Base-by-base conservation (phyloP, 225 moss, liverwort and hornwort species). In the Climacium dendroides region DNA sequence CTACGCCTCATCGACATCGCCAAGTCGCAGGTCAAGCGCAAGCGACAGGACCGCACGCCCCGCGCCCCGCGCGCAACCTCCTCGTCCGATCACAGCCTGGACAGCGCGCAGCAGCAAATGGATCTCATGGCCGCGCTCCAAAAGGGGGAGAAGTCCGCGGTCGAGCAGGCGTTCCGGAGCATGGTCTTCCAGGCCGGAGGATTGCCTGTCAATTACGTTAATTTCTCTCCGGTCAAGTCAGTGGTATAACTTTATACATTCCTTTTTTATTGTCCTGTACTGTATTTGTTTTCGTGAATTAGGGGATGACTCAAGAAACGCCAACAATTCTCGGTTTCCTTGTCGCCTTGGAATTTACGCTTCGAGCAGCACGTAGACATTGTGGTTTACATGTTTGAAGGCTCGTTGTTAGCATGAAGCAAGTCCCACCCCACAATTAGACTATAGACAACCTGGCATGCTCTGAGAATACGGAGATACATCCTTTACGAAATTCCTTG, bases 141-240 rank as follows among this genome's bases (percentile, higher is more conserved):
- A 34, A 93, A 91, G 86, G 93, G 93, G 58, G 93, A 93, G 88
- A 93, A 93, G 85, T 67, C 86, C 55, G 93, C 91, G 15, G 89
- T 93, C 24, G 93, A 93, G 92, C 92, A 93, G 81, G 93, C 92
- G 76, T 87, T 93, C 24, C 86, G 92, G 29, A 93, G 93, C 71
- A 92, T 93, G 93, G 91, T 93, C 30, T 93, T 93, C 79, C 93
- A 93, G 87, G 92, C 93, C 61, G 93, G 93, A 35, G 92, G 92
- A 88, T 92, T 93, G 67, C 93, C 93, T 65, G 89, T 92, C 87
- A 93, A 93, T 91, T 93, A 92, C 82, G 90, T 93, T 13, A 93
- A 92, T 85, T 87, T 93, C 84, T 93, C 93, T 70, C 92, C 93
- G 80, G 86, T 92, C 85, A 93, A 93, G 89, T 72, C 92, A 69